Evolutionary conservation across 2,329 filamentous ascomycete species (phyloP).

Genomic region (Colletotrichum sp.): DNA sequence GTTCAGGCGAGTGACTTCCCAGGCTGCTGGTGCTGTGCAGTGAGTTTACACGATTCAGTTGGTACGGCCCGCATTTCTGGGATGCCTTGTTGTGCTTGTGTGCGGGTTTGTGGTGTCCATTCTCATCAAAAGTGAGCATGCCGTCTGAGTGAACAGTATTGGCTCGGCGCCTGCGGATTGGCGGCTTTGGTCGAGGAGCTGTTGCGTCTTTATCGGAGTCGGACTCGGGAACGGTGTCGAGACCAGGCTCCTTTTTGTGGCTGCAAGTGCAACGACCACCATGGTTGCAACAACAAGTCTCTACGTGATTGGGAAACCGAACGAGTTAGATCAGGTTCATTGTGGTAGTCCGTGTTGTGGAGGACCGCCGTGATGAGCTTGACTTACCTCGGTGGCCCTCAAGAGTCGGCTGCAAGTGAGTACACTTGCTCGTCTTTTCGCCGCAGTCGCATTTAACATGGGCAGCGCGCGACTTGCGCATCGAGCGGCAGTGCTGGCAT

Average conservation of each 20-base stretch:
- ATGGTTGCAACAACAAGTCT: constrained; percentile 74
- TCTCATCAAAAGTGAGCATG: constrained; percentile 64
- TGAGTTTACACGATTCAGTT: constrained; percentile 63
- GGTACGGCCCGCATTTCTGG: constrained; percentile 68
- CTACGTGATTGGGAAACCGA: constrained; percentile 37
- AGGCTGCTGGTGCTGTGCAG: constrained; percentile 58
- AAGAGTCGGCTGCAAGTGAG: constrained; percentile 61
- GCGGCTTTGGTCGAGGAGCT: constrained; percentile 43
- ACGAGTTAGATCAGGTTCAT: constrained; percentile 11
- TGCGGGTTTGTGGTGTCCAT: constrained; percentile 68
- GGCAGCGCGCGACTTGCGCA: constrained; percentile 94
- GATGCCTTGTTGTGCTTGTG: constrained; percentile 66
- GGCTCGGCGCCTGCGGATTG: constrained; percentile 58
- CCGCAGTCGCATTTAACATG: constrained; percentile 98
- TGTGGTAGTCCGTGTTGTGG: neutral
- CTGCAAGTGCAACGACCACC: constrained; percentile 70
- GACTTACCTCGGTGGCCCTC: constrained; percentile 66
- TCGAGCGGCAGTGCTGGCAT: constrained; percentile 93
- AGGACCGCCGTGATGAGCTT: constrained; percentile 13
- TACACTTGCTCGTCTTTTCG: constrained; percentile 81
- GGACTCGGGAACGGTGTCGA: constrained; percentile 70
- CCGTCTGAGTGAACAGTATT: constrained; percentile 68
- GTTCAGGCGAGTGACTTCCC: constrained; percentile 51
- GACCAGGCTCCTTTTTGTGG: constrained; percentile 63
- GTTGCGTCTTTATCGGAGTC: constrained; percentile 58